Percentiles rank a stretch among this genome's conserved stretches.
Evolutionary conservation across 495 filamentous ascomycete genomes (phyloP).

Genomic region (Aspergillus heteromorphus): DNA sequence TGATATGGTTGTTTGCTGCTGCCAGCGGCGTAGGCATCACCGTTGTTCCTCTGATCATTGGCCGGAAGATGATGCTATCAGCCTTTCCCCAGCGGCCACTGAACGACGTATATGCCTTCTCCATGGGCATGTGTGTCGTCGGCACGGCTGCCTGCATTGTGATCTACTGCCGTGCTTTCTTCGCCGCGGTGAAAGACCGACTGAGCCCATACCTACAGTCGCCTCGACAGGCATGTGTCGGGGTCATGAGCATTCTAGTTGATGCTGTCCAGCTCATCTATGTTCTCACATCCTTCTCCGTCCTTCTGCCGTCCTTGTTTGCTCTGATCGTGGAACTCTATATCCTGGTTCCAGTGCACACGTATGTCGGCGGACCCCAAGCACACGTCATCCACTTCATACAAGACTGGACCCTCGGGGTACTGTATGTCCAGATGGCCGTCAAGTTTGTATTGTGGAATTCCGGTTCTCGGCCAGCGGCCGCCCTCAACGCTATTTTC

Average conservation of each 20-base stretch:
- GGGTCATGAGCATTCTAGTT: slow-evolving; percentile 7
- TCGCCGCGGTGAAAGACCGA: slow-evolving; percentile 30
- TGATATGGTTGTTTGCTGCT: slow-evolving; percentile 92
- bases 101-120: slow-evolving; percentile 97
- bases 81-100: slow-evolving; percentile 63
- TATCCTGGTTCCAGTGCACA: slow-evolving; percentile 81
- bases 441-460: slow-evolving; percentile 62
- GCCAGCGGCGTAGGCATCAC: slow-evolving; percentile 86
- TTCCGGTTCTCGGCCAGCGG: slow-evolving; percentile 60
- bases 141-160: slow-evolving; percentile 57
- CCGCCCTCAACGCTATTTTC: slow-evolving; percentile 68
- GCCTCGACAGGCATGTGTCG: slow-evolving; percentile 23
- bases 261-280: slow-evolving; percentile 53
- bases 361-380: slow-evolving; percentile 54
- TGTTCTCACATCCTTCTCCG: slow-evolving; percentile 60
- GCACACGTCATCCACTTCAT: slow-evolving; percentile 79
- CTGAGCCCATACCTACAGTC: slow-evolving; percentile 30
- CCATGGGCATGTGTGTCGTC: slow-evolving; percentile 74
- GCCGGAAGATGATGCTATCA: slow-evolving; percentile 65
- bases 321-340: slow-evolving; percentile 84
- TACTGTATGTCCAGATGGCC: slow-evolving; percentile 87
- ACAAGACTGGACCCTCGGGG: slow-evolving; percentile 89
- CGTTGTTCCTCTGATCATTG: slow-evolving; percentile 81
- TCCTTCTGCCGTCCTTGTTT: slow-evolving; percentile 79
- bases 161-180: slow-evolving; percentile 46